These are phyloP conservation scores for Rhododendron vialii DNA, from an alignment of 148 eudicot species.

Conservation along the genomic window DNA sequence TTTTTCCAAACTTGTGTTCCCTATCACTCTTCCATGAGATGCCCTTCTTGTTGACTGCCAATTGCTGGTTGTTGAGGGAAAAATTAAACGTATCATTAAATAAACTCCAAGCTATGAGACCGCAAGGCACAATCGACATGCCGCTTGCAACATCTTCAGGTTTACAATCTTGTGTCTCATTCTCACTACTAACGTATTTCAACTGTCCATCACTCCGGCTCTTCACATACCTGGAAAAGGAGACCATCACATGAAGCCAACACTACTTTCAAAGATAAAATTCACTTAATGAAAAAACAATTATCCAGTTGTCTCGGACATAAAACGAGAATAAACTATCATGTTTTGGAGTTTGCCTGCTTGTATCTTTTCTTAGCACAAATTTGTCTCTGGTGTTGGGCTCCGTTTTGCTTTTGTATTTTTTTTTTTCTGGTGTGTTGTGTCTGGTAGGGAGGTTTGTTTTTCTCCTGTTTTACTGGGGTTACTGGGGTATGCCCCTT, in stretches of 20 bases:
- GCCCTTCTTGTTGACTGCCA: constrained; percentile 60
- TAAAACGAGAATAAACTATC: neutral
- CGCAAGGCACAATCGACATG: constrained; percentile 70
- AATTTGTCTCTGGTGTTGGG: no score
- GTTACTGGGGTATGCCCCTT: no score
- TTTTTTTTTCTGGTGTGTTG: no score
- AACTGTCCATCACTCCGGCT: constrained; percentile 72
- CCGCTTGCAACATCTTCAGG: constrained; percentile 45
- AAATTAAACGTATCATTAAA: constrained; percentile 92
- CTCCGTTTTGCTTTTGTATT: no score
- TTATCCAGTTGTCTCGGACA: neutral
- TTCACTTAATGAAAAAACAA: neutral
- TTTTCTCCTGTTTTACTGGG: no score
- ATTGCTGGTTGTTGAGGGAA: constrained; percentile 38
- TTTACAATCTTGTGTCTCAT: constrained; percentile 29
- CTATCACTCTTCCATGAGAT: constrained; percentile 98
- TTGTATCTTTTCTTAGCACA: no score
- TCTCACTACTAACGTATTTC: constrained; percentile 31
- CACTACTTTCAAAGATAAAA: neutral
- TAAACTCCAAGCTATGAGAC: constrained; percentile 98
- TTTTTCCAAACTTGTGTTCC: constrained; percentile 82
- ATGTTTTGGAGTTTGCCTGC: neutral
- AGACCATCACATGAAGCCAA: neutral
- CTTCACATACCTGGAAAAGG: constrained; percentile 63
- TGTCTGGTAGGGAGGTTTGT: no score